Conservation (phyloP, 257 asterid genomes). For the Lavandula angustifolia region DNA sequence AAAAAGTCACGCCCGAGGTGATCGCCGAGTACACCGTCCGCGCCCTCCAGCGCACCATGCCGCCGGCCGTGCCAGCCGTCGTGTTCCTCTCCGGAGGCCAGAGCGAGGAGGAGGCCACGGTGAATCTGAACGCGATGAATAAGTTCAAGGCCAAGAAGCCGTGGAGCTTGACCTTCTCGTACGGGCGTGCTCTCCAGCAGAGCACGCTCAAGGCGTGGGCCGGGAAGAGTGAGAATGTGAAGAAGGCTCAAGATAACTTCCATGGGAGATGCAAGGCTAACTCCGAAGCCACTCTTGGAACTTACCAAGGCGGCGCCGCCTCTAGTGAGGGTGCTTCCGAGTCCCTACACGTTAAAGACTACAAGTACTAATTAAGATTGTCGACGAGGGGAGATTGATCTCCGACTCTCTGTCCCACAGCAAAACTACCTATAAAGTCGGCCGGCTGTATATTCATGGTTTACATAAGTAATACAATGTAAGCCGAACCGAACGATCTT, state of each 20-base stretch:
- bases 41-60: conserved; percentile 68
- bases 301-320: conserved; percentile 45
- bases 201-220: conserved; percentile 72
- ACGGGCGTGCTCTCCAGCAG: conserved; percentile 66
- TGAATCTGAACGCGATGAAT: conserved; percentile 66
- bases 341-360: conserved; percentile 67
- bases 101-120: conserved; percentile 65
- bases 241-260: conserved; percentile 55
- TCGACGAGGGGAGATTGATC: too few species aligned
- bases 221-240: conserved; percentile 50
- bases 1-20: conserved; percentile 60
- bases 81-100: conserved; percentile 68
- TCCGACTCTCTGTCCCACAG: too few species aligned
- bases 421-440: too few species aligned
- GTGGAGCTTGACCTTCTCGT: conserved; percentile 58
- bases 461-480: too few species aligned
- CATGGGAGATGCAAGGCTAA: conserved; percentile 62
- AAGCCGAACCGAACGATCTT: too few species aligned
- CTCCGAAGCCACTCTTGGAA: conserved; percentile 67
- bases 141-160: conserved; percentile 62
- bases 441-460: too few species aligned
- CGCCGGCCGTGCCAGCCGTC: conserved; percentile 64
- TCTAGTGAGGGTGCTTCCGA: conserved; percentile 61
- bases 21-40: conserved; percentile 63
- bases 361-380: conserved; percentile 45